Base-by-base conservation (phyloP, 2,329 filamentous ascomycete species). In the Talaromyces verruculosus region DNA sequence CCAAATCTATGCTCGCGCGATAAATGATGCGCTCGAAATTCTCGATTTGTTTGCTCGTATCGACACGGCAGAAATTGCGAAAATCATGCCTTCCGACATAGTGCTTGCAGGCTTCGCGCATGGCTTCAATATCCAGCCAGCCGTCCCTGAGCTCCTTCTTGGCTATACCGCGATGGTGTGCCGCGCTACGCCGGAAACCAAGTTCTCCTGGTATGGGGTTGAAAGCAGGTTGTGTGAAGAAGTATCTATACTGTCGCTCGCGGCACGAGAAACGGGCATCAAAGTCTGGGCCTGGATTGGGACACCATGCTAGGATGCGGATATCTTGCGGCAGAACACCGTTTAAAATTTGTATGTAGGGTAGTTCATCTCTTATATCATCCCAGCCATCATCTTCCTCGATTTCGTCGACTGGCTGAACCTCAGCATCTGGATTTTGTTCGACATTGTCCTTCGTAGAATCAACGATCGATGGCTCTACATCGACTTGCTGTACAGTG, bases 21-120 rank as follows among this genome's bases (percentile, higher is more conserved):
- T 90, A 93, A 71, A 99, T 92, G 51, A 87, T 85, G 49, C 95
- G 85, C 71, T 87, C 81, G 73, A 94, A 98, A 75, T 91, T 95
- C 39, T 87, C 88, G 71, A 97, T 91, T 78, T 96, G 92, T 82
- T 98, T 98, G 72, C 85, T 88, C 0, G 91, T 85, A 78, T 99
- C 95, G 67, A 98, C 84, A 78, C 97, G 97, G 85, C 95, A 98
- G 75, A 98, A 91, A 78, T 99, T 99, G 67, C 95, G 88, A 80
- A 98, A 99, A 80, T 99, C 95, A 78, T 98, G 92, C 61, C 88
- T 78, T 5, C 95, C 95, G 71, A 93, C 87, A 71, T 92, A 94
- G 60, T 88, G 83, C 75, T 87, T 89, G 28, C 94, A 95, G 0
- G 91, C 95, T 72, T 88, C 80, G 19, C 88, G 86, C 95, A 99